Base-by-base conservation (phyloP, 2,329 filamentous ascomycete species). In the Stachybotrys chlorohalonatus region DNA sequence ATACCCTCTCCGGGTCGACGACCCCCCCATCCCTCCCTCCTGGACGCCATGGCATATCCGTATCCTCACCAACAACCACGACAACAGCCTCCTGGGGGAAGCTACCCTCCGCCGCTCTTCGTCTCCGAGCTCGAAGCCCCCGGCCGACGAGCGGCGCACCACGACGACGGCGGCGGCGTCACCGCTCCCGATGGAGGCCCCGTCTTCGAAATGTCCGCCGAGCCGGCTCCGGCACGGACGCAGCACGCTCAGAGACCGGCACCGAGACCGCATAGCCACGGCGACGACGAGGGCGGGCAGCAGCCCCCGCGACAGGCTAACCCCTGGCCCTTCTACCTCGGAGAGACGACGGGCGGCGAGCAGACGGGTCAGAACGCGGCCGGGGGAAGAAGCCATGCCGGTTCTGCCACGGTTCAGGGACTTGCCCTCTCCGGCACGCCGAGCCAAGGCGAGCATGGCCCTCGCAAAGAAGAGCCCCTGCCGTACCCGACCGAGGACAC, bases 201-300 rank as follows among this genome's bases (percentile, higher is more conserved):
- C 47, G 55, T 65, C 52, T 70, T 68, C 49, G 69, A 70, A 54
- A 68, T 71, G 66, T 47, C 63, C 6, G 64, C 60, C 56, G 68
- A 70, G 51, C 56, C 66, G 32, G 58, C 57, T 32, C 53, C 54
- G 51, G 53, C 54, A 15, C 51, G 56, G 46, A 52, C 54, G 9
- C 50, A 54, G 17, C 51, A 39, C n/a, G 52, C 59, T 13, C 48
- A 55, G 52, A 54, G 39, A 7, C 52, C 17, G 46, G 53, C 55
- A 32, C 46, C 46, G 46, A 47, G 15, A 47, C 15, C 46, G 6
- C 50, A 50, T 45, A 54, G 48, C 49, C 51, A 24, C 52, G 55
- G 24, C 24, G 24, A 24, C 24, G 24, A 24, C 24, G 24, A 24
- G 24, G 24, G 24, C 24, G 24, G 24, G 24, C 24, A 24, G 24